Percentiles rank a stretch among this genome's conserved stretches.
phyloP scores from a whole-genome alignment of 495 filamentous ascomycete genomes.

The Neurospora africana region DNA sequence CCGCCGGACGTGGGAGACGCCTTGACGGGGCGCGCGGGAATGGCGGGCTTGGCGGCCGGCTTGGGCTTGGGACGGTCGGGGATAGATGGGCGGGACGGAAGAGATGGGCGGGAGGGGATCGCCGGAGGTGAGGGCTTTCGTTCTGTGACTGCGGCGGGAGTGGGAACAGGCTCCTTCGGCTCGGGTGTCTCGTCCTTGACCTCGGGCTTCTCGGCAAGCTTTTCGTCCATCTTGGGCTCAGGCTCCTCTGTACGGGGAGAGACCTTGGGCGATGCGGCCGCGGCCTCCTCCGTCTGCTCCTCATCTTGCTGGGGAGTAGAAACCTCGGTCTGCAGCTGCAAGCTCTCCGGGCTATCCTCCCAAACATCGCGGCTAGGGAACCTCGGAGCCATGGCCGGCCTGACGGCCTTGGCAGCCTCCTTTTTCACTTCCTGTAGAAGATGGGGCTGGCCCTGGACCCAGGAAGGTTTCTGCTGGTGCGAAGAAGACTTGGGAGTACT shows the following conservation, averaged over 20 bases:
- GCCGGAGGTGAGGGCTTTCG: background rate
- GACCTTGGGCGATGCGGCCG: background rate
- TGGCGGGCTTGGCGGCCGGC: conserved; percentile 60
- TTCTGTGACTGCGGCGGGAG: background rate
- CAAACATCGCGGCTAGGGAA: conserved; percentile 95
- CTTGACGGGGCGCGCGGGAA: conserved; percentile 63
- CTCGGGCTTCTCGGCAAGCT: conserved; percentile 19
- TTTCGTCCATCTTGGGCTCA: conserved; percentile 16
- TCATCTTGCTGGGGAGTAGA: conserved; percentile 47
- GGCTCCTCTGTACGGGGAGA: conserved; percentile 9
- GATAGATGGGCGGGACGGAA: conserved; percentile 16
- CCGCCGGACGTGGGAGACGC: conserved; percentile 23
- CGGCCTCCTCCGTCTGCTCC: conserved; percentile 4
- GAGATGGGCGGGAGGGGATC: background rate
- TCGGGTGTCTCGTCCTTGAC: conserved; percentile 26
- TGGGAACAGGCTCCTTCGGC: background rate
- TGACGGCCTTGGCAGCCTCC: conserved; percentile 24
- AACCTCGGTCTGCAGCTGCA: conserved; percentile 71
- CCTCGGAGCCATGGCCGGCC: conserved; percentile 45
- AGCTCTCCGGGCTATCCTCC: conserved; percentile 87
- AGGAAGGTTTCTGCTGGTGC: conserved; percentile 38
- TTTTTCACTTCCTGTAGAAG: conserved; percentile 30
- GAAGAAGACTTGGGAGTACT: conserved; percentile 16
- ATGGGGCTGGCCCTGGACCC: conserved; percentile 33
- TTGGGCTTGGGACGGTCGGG: conserved; percentile 32